Base-by-base conservation (phyloP, 164 flowering plant species). In the Dillenia suffruticosa region DNA sequence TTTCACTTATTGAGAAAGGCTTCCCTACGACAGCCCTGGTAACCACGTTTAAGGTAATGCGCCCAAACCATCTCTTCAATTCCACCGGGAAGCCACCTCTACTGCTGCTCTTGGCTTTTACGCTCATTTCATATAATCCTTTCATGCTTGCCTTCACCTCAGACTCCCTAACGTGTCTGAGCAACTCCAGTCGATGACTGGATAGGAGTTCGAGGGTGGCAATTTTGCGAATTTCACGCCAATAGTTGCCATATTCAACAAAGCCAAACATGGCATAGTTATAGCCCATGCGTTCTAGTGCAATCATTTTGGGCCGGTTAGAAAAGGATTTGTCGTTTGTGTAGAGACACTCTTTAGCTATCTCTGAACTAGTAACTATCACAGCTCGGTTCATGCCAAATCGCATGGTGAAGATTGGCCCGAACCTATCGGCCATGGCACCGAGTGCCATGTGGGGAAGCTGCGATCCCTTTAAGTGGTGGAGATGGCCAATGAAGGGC, bases 401-500 rank as follows among this genome's bases (percentile, higher is more conserved):
- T 8, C 54, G 49, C 48, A 81, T 57, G 10, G 22, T 55, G 70
- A 72, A 78, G 51, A 68, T 13, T 8, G 82, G 71, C 5, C 40
- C 40, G 6, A 32, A 32, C 40, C 6, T 32, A 4, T 32, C 40
- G 6, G 40, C 40, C 40, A 78, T 43, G 32, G 44, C 24, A 0
- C 65, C 78, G 9, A 81, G 44, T 11, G 53, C 44, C 48, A 13
- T 32, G 62, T 73, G 78, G 40, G 66, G 72, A 2, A 48, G 70
- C 9, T 68, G 51, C 0, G 66, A 44, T 9, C 74, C 65, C 1
- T 57, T 57, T 5, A 81, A 32, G 2, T 65, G 75, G 49, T 15
- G 74, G 56, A 81, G 67, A 55, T 78, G 84, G 17, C 82, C 84
- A 43, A 81, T 68, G 3, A 81, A 0, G 0, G 82, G 84, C 80